Percentiles rank a stretch among this genome's conserved stretches.
Conservation (phyloP, 2,329 filamentous ascomycete genomes). For the Xylariaceae sp. region DNA sequence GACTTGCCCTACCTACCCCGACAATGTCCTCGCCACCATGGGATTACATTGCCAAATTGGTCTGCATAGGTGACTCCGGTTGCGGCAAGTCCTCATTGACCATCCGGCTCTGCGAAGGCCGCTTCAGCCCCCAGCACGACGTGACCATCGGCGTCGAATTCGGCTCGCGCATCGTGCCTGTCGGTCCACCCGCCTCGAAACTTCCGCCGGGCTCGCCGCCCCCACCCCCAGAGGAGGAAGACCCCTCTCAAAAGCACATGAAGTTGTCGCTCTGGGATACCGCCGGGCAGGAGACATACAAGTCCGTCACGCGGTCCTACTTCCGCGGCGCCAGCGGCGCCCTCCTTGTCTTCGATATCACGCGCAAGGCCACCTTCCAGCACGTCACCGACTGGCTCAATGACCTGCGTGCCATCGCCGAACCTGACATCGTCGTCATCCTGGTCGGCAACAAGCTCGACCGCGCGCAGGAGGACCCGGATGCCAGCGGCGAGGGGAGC, state of each 20-base stretch:
- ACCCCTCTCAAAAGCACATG: constrained; percentile 66
- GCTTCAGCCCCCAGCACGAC: constrained; percentile 91
- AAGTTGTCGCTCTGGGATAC: constrained; percentile 95
- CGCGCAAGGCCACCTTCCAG: constrained; percentile 75
- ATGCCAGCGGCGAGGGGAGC: constrained; percentile 31
- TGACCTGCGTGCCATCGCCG: constrained; percentile 89
- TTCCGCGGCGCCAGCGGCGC: constrained; percentile 72
- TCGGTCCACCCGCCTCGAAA: constrained; percentile 62
- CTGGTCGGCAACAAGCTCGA: constrained; percentile 95
- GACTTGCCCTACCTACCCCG: constrained; percentile 8
- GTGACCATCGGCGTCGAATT: constrained; percentile 98
- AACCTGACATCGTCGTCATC: constrained; percentile 91
- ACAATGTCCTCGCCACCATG: constrained; percentile 67
- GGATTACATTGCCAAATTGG: constrained; percentile 99
- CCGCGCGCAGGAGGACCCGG: constrained; percentile 48
- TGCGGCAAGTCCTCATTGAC: constrained; percentile 94
- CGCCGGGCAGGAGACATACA: constrained; percentile 95
- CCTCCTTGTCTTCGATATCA: constrained; percentile 92
- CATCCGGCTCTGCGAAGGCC: constrained; percentile 92
- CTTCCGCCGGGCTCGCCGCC: neutral
- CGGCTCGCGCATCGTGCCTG: constrained; percentile 85
- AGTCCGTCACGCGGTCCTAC: constrained; percentile 90
- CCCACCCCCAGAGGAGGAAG: neutral
- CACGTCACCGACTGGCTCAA: constrained; percentile 92
- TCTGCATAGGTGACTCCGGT: constrained; percentile 94